Evolutionary conservation across 176 grass and related monocot species (phyloP), one percentile per base, ranked within the genome.

Genomic region (Carex littledalei): DNA sequence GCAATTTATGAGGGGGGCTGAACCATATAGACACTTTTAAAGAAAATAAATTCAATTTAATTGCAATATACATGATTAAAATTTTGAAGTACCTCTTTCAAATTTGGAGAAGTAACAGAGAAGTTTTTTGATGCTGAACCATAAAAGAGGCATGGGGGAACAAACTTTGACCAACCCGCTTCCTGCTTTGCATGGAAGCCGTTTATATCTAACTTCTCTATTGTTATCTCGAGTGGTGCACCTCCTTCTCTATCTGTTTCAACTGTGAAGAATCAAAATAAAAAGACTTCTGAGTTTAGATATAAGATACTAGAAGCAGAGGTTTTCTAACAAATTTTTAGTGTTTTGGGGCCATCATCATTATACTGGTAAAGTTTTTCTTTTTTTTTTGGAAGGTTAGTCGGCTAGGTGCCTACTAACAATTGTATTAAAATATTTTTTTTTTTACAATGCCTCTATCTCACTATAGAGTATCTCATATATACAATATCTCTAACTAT

Each of bases 161-260:
- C 39, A 18, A 94, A 94, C 39, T 86, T 83, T 61, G 76, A 87
- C 76, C 74, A 89, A 3, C 91, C 88, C 0, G 76, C 66, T 3
- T 90, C 88, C 26, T 84, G 86, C 6, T 32, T 17, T 4, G 89
- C 62, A 35, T 84, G 8, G 85, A 97, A 93, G 37, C 92, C 95
- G 11, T 80, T 77, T 64, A 89, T 83, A 69, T 50, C 68, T 18
- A 86, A 87, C 41, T 74, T 78, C 67, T 76, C 84, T 53, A 94
- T 91, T 82, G 73, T 89, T 82, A 97, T 90, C 71, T 93, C 84
- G 5, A 94, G 43, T 21, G 95, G 95, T 6, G 13, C 55, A 0
- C 91, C 95, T 34, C 92, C 91, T 87, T 97, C 92, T 69, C 29
- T n/a, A 57, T 94, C 95, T 63, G 89, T 70, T 79, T 88, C 92